Conservation (phyloP, 2,329 filamentous ascomycete species). For the Proliferodiscus dingleyae region DNA sequence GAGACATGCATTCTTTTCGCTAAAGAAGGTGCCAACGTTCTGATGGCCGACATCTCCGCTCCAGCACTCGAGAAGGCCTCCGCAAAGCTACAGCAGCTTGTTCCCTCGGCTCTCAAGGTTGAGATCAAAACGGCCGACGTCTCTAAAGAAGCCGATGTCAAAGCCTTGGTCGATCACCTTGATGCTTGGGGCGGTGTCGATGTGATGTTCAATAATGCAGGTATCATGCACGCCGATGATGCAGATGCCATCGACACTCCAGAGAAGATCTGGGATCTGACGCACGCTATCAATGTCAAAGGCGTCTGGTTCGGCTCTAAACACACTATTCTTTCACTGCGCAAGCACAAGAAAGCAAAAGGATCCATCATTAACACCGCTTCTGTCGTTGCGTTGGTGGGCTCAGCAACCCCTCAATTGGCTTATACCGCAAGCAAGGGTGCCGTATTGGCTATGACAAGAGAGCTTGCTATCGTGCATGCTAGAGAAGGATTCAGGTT, state of each 20-base stretch:
- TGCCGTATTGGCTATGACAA: conserved; percentile 68
- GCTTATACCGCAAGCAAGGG: conserved; percentile 76
- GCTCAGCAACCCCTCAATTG: conserved; percentile 65
- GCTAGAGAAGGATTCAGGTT: conserved; percentile 70
- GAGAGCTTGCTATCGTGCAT: conserved; percentile 70
- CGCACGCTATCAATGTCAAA: conserved; percentile 73
- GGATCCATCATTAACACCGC: conserved; percentile 72
- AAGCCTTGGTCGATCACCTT: conserved; percentile 54
- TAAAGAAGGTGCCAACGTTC: conserved; percentile 64
- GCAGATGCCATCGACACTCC: conserved; percentile 61
- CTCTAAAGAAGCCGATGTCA: conserved; percentile 61
- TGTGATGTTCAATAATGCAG: conserved; percentile 76
- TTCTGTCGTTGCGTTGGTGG: conserved; percentile 67
- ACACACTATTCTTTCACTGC: conserved; percentile 63
- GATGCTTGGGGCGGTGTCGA: conserved; percentile 69
- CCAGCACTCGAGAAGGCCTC: conserved; percentile 58
- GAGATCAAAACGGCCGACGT: conserved; percentile 52
- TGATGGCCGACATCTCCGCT: conserved; percentile 66
- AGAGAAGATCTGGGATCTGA: conserved; percentile 73
- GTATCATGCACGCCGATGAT: conserved; percentile 69
- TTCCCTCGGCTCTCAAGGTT: conserved; percentile 46
- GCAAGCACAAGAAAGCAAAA: conserved; percentile 60
- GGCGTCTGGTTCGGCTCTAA: conserved; percentile 75
- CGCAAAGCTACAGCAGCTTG: conserved; percentile 54
- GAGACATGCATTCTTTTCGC: conserved; percentile 70